These are phyloP conservation scores for Prunus salicina DNA, from an alignment of 306 rosid species.

Conservation along the genomic window DNA sequence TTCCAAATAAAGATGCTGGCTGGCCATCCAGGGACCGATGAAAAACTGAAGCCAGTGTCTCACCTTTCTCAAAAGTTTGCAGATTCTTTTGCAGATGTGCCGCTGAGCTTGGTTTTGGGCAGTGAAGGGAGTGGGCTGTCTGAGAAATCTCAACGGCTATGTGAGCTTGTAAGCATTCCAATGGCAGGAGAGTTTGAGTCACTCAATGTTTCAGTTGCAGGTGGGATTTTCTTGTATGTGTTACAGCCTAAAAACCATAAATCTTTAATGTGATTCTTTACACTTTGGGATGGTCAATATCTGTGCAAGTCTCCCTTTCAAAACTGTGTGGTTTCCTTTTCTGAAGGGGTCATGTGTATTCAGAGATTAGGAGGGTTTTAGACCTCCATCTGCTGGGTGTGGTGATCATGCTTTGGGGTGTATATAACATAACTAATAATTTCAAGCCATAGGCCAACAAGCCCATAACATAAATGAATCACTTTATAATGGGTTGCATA, in stretches of 20 bases:
- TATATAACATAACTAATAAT: too few species aligned
- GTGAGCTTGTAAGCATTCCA: slow-evolving; percentile 90
- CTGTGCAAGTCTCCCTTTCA: neutral
- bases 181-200: slow-evolving; percentile 89
- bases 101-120: slow-evolving; percentile 82
- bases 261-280: slow-evolving; percentile 1
- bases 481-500: too few species aligned
- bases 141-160: slow-evolving; percentile 43
- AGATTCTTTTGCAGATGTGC: slow-evolving; percentile 40
- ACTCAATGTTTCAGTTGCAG: slow-evolving; percentile 96
- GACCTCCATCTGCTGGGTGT: too few species aligned
- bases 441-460: neutral
- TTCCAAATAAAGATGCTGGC: slow-evolving; percentile 70
- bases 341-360: neutral
- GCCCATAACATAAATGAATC: too few species aligned
- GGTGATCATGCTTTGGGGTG: too few species aligned
- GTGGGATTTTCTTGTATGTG: slow-evolving; percentile 91
- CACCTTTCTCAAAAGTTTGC: slow-evolving; percentile 55
- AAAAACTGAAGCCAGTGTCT: slow-evolving; percentile 36
- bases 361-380: neutral
- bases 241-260: slow-evolving; percentile 40
- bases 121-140: slow-evolving; percentile 93
- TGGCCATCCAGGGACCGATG: slow-evolving; percentile 64
- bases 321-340: neutral
- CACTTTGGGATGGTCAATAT: neutral